Evolutionary conservation across 352 stramenopile species (phyloP), one percentile per base, ranked within the genome.

Genomic region (Pilasporangium apinafurcum): DNA sequence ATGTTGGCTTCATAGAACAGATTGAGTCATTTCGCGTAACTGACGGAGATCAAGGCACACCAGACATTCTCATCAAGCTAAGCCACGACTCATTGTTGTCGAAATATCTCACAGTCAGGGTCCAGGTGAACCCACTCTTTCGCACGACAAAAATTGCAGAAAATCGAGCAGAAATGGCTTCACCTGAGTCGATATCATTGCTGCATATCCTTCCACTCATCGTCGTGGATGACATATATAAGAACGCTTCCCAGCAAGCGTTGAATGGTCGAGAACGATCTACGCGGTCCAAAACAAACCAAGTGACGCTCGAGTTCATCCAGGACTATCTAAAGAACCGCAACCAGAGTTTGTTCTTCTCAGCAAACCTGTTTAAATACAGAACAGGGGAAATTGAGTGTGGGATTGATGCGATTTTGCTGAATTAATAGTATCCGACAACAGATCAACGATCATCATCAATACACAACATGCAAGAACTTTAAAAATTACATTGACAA

Each of bases 381-480:
- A 8, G 17, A 34, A 18, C 10, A 30, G 8, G 51, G 51, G 13
- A 28, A n/a, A 7, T 20, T 54, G 18, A 16, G 34, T 9, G 37
- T 58, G 13, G 36, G 13, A 44, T 58, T 13, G 51, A 58, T 17
- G 51, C 51, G 32, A 50, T 56, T 29, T 18, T 56, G 10, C 48
- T 41, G 31, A 30, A 48, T 1, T 13, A 35, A 21, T n/a, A 24
- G 26, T 51, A 42, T 14, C 10, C 16, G 27, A 42, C n/a, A 18
- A 25, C 20, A 25, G 22, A 10, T 9, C 12, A 33, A 18, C 37
- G 9, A 51, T 17, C 33, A 27, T 24, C 13, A 38, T 20, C 5
- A n/a, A 37, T 3, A 36, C 16, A 37, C 20, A 28, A 26, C 5
- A 13, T 44, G 17, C 8, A n/a, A 48, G 8, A 32, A 38, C 21